Evolutionary conservation across 768 basidiomycete genomes (phyloP), one percentile per base, ranked within the genome.

Genomic region (Termitomyces sp.): DNA sequence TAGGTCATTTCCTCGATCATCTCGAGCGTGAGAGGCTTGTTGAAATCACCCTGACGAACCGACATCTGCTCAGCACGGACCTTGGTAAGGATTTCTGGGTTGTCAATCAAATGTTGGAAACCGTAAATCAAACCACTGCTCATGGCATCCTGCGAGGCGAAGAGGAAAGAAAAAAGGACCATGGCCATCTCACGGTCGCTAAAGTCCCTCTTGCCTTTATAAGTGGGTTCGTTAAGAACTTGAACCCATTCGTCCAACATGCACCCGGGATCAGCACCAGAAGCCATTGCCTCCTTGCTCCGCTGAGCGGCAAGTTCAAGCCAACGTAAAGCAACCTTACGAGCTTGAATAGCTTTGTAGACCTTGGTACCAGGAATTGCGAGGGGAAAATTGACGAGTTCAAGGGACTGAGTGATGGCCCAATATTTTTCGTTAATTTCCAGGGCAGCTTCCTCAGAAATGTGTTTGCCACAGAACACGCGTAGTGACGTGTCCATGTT

Each of bases 321-420:
- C 83, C 87, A 89, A 60, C 80, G 74, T 74, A 93, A 80, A 17
- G 93, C 91, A 44, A 78, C 75, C 68, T 96, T 97, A 67, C 95
- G 85, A 2, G 93, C 88, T 70, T 94, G 86, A 60, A 93, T 87
- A 2, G 96, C 97, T 62, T 85, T 89, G 73, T 89, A 98, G 53
- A 98, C 84, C 68, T 98, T 98, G 38, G 97, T 98, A 28, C 97
- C 97, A 19, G 97, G 97, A 37, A 97, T 64, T 15, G 96, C 86
- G 58, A 98, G 73, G 15, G 97, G 97, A 77, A 99, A 98, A 77
- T 99, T 99, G 77, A 99, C 97, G 53, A 99, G 88, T 68, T 99
- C 93, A 41, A 99, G 87, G 2, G 97, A 92, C 62, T 84, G 76
- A 7, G 97, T 98, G 71, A 99, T 97, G 56, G 79, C 77, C 96